Evolutionary conservation across 2,329 filamentous ascomycete species (phyloP), one percentile per base, ranked within the genome.

Genomic region (Tetracladium maxilliforme): DNA sequence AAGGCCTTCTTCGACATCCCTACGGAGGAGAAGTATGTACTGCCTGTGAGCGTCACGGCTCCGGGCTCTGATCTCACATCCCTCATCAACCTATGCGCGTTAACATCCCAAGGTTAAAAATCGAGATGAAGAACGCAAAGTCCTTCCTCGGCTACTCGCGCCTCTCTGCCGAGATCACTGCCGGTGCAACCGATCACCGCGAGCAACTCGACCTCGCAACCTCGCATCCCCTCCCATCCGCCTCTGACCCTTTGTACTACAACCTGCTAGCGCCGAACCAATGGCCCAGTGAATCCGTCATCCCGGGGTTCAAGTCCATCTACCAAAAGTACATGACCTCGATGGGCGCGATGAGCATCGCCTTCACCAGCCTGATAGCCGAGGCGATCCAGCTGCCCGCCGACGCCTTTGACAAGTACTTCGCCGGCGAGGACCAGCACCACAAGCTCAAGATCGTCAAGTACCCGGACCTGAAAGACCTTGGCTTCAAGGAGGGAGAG

Each of bases 401-500:
- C 1, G 51, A 63, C 25, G 80, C 83, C 0, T 92, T 92, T 48
- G 56, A 70, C 43, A 70, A 67, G 39, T 92, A 86, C 58, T 87
- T 87, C 50, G 80, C 86, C 44, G 38, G 39, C 2, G 50, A 62
- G 21, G 58, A 68, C 28, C n/a, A 33, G 30, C 39, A 48, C 33
- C 81, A 92, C 56, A 92, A 92, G 57, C 63, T 92, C 40, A 92
- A 92, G 56, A 75, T 92, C 31, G 75, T 92, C 31, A 82, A 80
- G 54, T 92, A 90, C 43, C 83, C 83, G 0, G 82, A 90, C 44
- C 48, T 67, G 9, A 49, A 54, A n/a, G 62, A 70, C 44, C 52
- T 79, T 2, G 66, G 62, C 0, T 45, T 61, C 4, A 46, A 35
- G 12, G 47, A 42, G 4, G 52, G 45, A 17, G 29, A 34, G 13